Base-by-base conservation (phyloP, 2,329 filamentous ascomycete species). In the Aspergillus bombycis region DNA sequence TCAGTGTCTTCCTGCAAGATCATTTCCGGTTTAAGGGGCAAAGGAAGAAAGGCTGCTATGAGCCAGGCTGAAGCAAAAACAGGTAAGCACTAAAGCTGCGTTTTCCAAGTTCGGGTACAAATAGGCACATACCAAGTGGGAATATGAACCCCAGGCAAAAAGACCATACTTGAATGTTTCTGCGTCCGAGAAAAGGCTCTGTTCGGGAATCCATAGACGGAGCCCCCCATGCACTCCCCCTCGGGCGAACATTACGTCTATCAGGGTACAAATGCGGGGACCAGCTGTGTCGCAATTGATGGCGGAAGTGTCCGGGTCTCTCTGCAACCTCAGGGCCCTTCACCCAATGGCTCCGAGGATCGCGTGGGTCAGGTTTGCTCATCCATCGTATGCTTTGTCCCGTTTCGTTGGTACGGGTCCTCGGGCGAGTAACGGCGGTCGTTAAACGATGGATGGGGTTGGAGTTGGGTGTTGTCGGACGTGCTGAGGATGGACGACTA, bases 101-200 rank as follows among this genome's bases (percentile, higher is more conserved):
- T 28, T 28, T 26, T 9, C 23, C 12, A 32, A 10, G 30, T 21
- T 19, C 9, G 30, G n/a, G 23, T 34, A 32, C 9, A 26, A 21
- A 36, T 9, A 7, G 21, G 54, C 34, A 77, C 87, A 78, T 79
- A 90, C 88, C 83, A 65, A 93, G 84, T 7, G 92, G 93, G 72
- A 93, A 87, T 54, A 94, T 80, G 72, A 96, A 96, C 28, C 93
- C 93, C 54, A 90, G 48, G 61, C 89, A 87, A 78, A 96, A 96
- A 56, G 92, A 81, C 58, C 90, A 81, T 34, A 94, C 85, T 76
- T 96, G 93, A 54, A 88, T 79, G 72, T 94, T 94, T 65, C 91
- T 86, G 66, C 86, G 85, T 57, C 88, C 89, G 66, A 90, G 83
- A 4, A 87, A 72, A 19, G 85, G 84, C 41, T 85, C 86, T 45